phyloP scores from a whole-genome alignment of 345 rosid genomes.

The Brassica cretica region DNA sequence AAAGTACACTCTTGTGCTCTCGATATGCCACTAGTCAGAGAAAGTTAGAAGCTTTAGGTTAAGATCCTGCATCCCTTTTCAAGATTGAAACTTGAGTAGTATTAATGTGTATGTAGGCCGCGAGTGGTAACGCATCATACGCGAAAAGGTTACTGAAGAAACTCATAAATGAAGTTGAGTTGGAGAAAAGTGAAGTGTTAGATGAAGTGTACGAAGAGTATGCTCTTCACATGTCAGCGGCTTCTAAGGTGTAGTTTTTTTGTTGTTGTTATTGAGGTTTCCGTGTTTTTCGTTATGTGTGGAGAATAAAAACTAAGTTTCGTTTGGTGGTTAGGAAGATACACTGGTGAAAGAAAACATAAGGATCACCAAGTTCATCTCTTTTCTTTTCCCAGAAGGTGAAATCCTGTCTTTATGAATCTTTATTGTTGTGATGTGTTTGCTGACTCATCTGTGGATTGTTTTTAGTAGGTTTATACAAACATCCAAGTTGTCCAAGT shows the following conservation, averaged over 20 bases:
- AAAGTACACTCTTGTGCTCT: conserved; percentile 10
- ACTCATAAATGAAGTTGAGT: conserved; percentile 70
- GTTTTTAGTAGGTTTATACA: conserved; percentile 43
- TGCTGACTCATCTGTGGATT: conserved; percentile 19
- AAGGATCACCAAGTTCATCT: conserved; percentile 62
- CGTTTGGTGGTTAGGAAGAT: conserved; percentile 44
- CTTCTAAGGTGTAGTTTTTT: conserved; percentile 52
- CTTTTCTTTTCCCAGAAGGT: conserved; percentile 80
- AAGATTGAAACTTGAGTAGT: neutral
- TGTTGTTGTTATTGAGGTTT: neutral
- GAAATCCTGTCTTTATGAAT: conserved; percentile 8
- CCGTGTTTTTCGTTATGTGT: neutral
- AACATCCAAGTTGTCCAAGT: conserved; percentile 45
- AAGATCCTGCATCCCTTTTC: neutral
- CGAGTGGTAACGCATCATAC: conserved; percentile 49
- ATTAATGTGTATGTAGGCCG: conserved; percentile 44
- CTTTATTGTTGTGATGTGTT: neutral
- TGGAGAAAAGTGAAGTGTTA: conserved; percentile 47
- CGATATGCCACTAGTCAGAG: neutral
- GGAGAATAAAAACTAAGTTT: conserved; percentile 19
- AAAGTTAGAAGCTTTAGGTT: conserved; percentile 11
- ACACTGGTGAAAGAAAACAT: conserved; percentile 41
- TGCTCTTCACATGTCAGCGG: conserved; percentile 51
- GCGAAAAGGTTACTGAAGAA: conserved; percentile 66
- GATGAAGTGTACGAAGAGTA: conserved; percentile 72